phyloP scores from a whole-genome alignment of 257 asterid genomes.

The Nicotiana obtusifolia region DNA sequence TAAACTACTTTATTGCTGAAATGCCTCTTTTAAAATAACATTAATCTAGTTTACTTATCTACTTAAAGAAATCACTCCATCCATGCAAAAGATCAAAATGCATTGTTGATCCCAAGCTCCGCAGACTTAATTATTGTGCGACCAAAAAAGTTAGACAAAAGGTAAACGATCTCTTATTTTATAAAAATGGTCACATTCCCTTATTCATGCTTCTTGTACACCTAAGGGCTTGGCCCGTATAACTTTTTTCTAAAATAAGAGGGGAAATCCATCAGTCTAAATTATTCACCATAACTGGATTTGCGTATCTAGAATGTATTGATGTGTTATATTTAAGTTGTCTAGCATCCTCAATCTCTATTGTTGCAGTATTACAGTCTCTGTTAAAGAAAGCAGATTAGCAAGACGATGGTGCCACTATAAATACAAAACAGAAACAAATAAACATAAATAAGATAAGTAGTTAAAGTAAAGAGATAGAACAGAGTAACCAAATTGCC shows the following conservation, averaged over 20 bases:
- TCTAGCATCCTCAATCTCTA: not conserved
- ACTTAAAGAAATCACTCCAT: not conserved
- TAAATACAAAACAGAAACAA: not conserved
- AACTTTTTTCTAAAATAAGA: not conserved
- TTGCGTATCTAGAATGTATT: not conserved
- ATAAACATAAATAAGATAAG: not conserved
- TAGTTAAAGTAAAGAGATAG: not conserved
- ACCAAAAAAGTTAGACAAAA: constrained; percentile 1
- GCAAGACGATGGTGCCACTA: not conserved
- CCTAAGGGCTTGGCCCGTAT: not conserved
- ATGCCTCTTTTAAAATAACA: not conserved
- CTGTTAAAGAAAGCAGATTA: not conserved
- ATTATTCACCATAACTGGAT: not conserved
- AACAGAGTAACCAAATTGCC: not conserved
- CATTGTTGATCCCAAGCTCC: not conserved
- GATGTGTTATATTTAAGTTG: not conserved
- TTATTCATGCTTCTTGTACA: not conserved
- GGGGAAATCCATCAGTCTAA: not conserved
- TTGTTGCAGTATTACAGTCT: not conserved
- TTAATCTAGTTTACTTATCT: not conserved
- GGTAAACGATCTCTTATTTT: not conserved
- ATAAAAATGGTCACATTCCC: not conserved
- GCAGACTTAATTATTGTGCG: not conserved
- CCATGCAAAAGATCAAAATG: not conserved
- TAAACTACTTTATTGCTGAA: not conserved